Conservation (phyloP, 768 basidiomycete genomes). For the Tulasnella sp. region DNA sequence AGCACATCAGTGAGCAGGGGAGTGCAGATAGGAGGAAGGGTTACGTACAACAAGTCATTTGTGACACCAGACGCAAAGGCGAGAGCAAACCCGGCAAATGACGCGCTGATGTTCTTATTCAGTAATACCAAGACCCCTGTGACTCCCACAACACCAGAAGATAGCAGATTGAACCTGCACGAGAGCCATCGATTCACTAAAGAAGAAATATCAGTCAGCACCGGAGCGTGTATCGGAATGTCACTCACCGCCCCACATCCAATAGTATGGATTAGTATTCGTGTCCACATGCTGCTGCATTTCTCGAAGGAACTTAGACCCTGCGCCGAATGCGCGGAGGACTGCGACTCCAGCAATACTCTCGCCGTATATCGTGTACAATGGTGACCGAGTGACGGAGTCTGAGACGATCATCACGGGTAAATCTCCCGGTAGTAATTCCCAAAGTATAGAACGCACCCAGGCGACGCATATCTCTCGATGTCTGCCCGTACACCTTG, state of each 20-base stretch:
- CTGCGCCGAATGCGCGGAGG: slow-evolving; percentile 77
- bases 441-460: not conserved
- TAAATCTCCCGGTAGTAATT: not conserved
- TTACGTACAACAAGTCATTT: slow-evolving; percentile 42
- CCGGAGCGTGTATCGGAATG: not conserved
- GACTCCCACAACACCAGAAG: slow-evolving; percentile 57
- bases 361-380: slow-evolving; percentile 43
- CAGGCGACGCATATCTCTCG: slow-evolving; percentile 65
- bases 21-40: slow-evolving; percentile 11
- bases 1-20: slow-evolving; percentile 24
- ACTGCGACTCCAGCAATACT: slow-evolving; percentile 34
- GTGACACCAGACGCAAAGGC: slow-evolving; percentile 73
- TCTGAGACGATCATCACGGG: no score
- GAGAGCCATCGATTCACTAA: slow-evolving; percentile 82
- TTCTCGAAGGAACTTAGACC: slow-evolving; percentile 73
- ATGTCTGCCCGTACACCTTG: slow-evolving; percentile 68
- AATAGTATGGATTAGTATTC: slow-evolving; percentile 53
- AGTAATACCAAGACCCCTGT: slow-evolving; percentile 57
- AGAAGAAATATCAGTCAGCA: slow-evolving; percentile 13
- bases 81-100: slow-evolving; percentile 76
- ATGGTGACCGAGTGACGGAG: slow-evolving; percentile 37
- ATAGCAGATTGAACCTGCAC: slow-evolving; percentile 75
- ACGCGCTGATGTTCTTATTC: slow-evolving; percentile 61
- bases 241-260: slow-evolving; percentile 72
- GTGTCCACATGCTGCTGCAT: slow-evolving; percentile 77